Percentiles rank a stretch among this genome's conserved stretches.
Conservation (phyloP, 139 green algal genomes). For the Klebsormidium nitens region DNA sequence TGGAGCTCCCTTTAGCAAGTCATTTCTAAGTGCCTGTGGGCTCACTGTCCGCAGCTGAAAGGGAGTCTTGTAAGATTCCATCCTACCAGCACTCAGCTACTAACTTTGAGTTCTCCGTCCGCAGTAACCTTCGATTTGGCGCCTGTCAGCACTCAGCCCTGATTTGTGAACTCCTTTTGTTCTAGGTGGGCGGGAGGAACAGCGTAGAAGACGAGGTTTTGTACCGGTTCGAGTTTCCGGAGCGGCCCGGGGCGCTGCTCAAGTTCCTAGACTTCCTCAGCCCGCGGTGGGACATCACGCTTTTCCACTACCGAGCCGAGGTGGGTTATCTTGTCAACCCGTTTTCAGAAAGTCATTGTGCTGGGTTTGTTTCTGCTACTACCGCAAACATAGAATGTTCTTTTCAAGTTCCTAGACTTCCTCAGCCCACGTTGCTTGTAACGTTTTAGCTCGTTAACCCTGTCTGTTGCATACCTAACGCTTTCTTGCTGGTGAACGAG, state of each 20-base stretch:
- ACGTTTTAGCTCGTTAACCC: neutral
- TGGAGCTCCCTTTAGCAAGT: no score
- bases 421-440: neutral
- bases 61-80: no score
- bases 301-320: conserved; percentile 91
- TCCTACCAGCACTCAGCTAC: no score
- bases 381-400: neutral
- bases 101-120: no score
- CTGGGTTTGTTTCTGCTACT: neutral
- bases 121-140: no score
- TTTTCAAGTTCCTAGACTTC: no score
- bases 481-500: neutral
- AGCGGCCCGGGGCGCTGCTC: conserved; percentile 75
- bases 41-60: no score
- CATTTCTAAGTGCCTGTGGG: no score
- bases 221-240: conserved; percentile 78
- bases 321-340: conserved; percentile 3
- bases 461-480: neutral
- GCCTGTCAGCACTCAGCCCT: neutral
- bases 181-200: conserved; percentile 49
- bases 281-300: conserved; percentile 82
- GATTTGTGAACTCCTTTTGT: no score
- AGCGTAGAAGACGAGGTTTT: conserved; percentile 69
- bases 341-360: conserved; percentile 2
- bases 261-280: conserved; percentile 73